Conservation (phyloP, 2,329 filamentous ascomycete genomes). For the Stachybotrys chlorohalonatus region DNA sequence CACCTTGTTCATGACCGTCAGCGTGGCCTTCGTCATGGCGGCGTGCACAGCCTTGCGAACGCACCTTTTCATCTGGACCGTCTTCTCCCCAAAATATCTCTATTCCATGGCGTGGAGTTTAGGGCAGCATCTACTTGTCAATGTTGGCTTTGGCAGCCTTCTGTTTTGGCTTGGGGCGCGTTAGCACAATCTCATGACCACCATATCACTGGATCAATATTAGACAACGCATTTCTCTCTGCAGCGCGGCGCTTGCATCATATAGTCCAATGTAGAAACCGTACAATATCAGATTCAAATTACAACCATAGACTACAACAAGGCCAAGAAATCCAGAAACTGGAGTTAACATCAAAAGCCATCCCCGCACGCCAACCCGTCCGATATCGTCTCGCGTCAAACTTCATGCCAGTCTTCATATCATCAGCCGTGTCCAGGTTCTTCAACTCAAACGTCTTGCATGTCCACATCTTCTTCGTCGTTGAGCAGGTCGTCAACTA, state of each 20-base stretch:
- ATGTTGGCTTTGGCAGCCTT: slow-evolving; percentile 52
- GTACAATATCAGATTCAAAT: too few species aligned
- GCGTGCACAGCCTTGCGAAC: slow-evolving; percentile 77
- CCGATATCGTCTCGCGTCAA: not conserved
- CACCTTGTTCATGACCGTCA: slow-evolving; percentile 61
- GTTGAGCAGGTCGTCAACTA: slow-evolving; percentile 30
- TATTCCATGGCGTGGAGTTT: slow-evolving; percentile 86
- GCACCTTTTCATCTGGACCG: slow-evolving; percentile 97
- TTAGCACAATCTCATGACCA: too few species aligned
- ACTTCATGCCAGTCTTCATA: not conserved
- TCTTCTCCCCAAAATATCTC: slow-evolving; percentile 94
- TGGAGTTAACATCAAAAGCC: not conserved
- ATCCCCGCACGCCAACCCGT: not conserved
- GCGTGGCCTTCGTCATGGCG: slow-evolving; percentile 69
- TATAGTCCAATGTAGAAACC: too few species aligned
- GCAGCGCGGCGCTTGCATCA: too few species aligned
- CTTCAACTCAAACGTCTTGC: slow-evolving; percentile 12
- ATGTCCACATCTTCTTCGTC: slow-evolving; percentile 30
- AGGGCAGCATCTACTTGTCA: slow-evolving; percentile 69
- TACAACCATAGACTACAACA: too few species aligned
- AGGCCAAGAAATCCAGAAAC: too few species aligned
- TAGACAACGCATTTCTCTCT: too few species aligned
- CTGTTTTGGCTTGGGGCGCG: slow-evolving; percentile 42
- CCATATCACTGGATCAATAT: too few species aligned
- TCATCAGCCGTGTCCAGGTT: not conserved